A percentile compares a stretch with the other conserved stretches of the same genome.
These are phyloP conservation scores for Exutisphaerella laricina DNA, from an alignment of 2,329 filamentous ascomycete genomes.

Conservation along the genomic window DNA sequence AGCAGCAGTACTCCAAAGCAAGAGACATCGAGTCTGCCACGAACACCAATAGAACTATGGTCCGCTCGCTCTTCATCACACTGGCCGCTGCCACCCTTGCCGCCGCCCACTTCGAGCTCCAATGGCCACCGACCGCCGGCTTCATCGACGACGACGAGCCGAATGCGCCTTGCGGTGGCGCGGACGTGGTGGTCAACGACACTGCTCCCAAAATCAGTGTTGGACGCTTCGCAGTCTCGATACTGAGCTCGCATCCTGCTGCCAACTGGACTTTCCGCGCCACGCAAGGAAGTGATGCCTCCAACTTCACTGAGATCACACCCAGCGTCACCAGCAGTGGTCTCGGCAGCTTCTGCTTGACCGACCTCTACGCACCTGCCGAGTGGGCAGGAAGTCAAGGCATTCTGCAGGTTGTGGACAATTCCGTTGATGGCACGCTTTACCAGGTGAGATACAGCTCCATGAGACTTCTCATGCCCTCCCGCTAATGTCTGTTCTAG, in stretches of 20 bases:
- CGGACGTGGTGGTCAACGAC: constrained; percentile 21
- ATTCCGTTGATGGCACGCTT: constrained; percentile 26
- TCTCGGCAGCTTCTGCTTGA: constrained; percentile 27
- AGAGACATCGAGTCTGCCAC: too few species aligned
- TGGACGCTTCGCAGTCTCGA: constrained; percentile 26
- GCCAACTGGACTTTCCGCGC: constrained; percentile 27
- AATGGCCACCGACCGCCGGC: constrained; percentile 34
- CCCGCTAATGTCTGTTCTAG: too few species aligned
- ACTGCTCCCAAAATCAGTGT: constrained; percentile 25
- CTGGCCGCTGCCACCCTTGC: constrained; percentile 28
- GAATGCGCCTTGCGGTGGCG: constrained; percentile 28
- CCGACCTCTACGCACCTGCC: constrained; percentile 22
- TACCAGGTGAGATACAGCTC: constrained; percentile 31
- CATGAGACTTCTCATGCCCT: too few species aligned
- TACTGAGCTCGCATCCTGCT: constrained; percentile 27
- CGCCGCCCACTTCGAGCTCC: constrained; percentile 41
- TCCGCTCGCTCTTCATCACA: constrained; percentile 23
- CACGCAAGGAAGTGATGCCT: constrained; percentile 25
- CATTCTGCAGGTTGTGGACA: constrained; percentile 30
- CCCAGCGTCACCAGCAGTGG: constrained; percentile 26
- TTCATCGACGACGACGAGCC: constrained; percentile 28
- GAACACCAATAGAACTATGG: constrained; percentile 19
- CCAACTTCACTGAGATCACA: constrained; percentile 28
- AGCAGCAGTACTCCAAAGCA: too few species aligned
- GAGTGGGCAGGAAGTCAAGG: constrained; percentile 27